phyloP scores from a whole-genome alignment of 129 eudicot species.

The carrot (Daucus carota) region DNA sequence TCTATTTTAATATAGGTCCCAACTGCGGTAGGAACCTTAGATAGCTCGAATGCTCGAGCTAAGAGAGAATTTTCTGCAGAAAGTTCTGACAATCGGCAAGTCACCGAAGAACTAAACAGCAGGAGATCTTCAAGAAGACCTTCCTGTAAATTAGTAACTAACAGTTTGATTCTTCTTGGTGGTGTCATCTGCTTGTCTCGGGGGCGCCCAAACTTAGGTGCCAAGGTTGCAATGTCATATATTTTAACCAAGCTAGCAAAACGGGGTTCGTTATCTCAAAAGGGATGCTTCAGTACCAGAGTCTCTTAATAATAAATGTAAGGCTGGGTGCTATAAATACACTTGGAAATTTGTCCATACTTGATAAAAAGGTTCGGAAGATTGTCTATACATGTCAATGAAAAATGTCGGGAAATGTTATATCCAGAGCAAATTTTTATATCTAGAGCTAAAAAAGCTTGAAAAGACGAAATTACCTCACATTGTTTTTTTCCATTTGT shows the following conservation, averaged over 20 bases:
- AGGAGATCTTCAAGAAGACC: conserved; percentile 33
- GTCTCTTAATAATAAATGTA: not conserved
- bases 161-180: conserved; percentile 61
- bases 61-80: conserved; percentile 17
- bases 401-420: too few species aligned
- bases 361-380: not conserved
- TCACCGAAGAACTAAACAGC: conserved; percentile 7
- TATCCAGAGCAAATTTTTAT: too few species aligned
- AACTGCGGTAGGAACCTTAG: conserved; percentile 4
- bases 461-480: too few species aligned
- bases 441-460: too few species aligned
- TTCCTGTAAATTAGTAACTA: conserved; percentile 55
- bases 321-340: not conserved
- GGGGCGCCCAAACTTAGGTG: conserved; percentile 62
- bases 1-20: conserved; percentile 47
- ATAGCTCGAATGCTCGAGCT: not conserved
- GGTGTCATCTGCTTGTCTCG: conserved; percentile 69
- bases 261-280: conserved; percentile 24
- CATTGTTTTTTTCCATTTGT: too few species aligned
- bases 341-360: not conserved
- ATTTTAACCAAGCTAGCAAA: conserved; percentile 53
- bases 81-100: conserved; percentile 1
- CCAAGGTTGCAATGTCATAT: conserved; percentile 74
- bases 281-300: conserved; percentile 20
- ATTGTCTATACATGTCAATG: not conserved